Conservation (phyloP, 495 filamentous ascomycete species). For the Glarea lozoyensis region DNA sequence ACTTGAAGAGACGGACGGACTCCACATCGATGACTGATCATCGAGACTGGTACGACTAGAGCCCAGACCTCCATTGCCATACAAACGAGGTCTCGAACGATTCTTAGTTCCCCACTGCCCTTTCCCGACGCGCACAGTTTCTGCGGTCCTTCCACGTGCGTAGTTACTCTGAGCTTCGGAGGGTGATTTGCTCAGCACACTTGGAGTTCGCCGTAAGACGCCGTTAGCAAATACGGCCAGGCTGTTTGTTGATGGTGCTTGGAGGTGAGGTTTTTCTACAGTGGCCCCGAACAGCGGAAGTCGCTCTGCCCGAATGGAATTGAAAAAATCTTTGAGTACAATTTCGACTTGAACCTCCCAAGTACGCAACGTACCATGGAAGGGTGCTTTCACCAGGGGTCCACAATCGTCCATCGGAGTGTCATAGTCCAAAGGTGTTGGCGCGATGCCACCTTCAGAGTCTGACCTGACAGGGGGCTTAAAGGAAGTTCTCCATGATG, state of each 20-base stretch:
- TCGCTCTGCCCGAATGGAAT: constrained; percentile 73
- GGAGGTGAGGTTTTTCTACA: constrained; percentile 22
- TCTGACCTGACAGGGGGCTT: constrained; percentile 30
- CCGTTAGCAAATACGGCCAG: constrained; percentile 45
- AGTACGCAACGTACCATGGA: constrained; percentile 63
- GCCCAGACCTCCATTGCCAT: constrained; percentile 70
- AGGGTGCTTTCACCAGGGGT: constrained; percentile 71
- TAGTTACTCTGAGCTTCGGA: constrained; percentile 63
- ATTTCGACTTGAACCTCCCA: constrained; percentile 89
- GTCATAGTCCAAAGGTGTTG: constrained; percentile 20
- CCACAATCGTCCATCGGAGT: constrained; percentile 35
- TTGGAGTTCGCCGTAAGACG: constrained; percentile 76
- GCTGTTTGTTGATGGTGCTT: constrained; percentile 26
- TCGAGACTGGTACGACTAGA: constrained; percentile 92
- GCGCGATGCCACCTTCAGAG: constrained; percentile 21
- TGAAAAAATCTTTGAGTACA: constrained; percentile 87
- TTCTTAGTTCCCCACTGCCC: constrained; percentile 77
- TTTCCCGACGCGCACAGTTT: constrained; percentile 48
- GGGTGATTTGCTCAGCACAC: constrained; percentile 81
- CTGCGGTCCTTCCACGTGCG: constrained; percentile 58
- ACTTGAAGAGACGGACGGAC: constrained; percentile 69
- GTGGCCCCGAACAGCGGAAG: constrained; percentile 68
- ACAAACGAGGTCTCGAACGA: constrained; percentile 71
- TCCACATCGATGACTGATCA: constrained; percentile 85
- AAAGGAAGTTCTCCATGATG: constrained; percentile 22